Evolutionary conservation across 345 rosid species (phyloP).

Genomic region (Firmiana major): DNA sequence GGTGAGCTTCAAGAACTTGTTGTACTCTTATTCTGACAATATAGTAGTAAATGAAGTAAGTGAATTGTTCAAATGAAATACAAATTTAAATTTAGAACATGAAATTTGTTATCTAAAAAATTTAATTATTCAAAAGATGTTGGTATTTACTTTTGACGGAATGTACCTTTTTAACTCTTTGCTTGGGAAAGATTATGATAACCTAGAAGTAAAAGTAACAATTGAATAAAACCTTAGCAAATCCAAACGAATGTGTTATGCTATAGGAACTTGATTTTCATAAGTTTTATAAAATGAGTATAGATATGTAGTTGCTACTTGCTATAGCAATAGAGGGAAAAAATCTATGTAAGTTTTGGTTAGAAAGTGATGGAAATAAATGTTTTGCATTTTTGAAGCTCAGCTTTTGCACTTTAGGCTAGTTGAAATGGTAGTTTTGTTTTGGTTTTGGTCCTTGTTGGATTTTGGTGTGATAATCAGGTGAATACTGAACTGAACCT

Average conservation of each 20-base stretch:
- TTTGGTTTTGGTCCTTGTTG: neutral
- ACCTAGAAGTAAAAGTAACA: neutral
- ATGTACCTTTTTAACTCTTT: neutral
- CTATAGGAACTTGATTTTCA: neutral
- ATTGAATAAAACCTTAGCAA: neutral
- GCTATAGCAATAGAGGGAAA: neutral
- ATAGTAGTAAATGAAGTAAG: neutral
- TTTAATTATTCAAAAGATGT: neutral
- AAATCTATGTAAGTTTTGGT: neutral
- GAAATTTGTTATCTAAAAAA: neutral
- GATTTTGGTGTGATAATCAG: neutral
- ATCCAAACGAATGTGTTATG: neutral
- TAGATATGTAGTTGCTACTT: neutral
- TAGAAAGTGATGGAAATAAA: neutral
- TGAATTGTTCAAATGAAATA: neutral
- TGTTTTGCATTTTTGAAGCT: neutral
- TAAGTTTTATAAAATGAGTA: neutral
- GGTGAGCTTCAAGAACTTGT: slow-evolving; percentile 28
- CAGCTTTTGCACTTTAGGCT: neutral
- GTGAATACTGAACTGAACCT: neutral
- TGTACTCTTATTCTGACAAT: neutral
- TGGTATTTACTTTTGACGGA: neutral
- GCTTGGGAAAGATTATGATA: neutral
- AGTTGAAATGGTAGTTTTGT: neutral
- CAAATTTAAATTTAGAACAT: neutral